phyloP scores from a whole-genome alignment of 2,329 filamentous ascomycete genomes.

The Alternaria sp. region DNA sequence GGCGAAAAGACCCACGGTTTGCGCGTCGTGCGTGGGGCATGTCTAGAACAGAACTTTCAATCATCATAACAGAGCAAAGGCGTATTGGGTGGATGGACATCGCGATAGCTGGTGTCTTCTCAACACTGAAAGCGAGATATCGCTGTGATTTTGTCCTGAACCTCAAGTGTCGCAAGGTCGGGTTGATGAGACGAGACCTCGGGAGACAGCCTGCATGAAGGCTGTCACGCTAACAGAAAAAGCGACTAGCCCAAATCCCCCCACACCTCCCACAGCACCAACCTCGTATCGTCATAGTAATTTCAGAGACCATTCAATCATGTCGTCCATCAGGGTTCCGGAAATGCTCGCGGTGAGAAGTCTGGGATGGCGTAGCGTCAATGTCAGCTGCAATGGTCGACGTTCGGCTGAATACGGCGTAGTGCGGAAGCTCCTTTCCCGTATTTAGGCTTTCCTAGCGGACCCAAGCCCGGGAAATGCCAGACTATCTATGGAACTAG shows the following conservation, averaged over 20 bases:
- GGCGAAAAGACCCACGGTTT: neutral
- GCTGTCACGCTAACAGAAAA: neutral
- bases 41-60: neutral
- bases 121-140: neutral
- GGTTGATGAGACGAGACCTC: neutral
- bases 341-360: neutral
- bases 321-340: neutral
- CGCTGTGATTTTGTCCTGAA: neutral
- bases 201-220: neutral
- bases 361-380: neutral
- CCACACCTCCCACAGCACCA: neutral
- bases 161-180: neutral
- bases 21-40: neutral
- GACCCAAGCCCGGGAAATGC: neutral
- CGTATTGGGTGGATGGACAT: neutral
- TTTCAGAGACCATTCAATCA: neutral
- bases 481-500: neutral
- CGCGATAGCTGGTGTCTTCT: neutral
- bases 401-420: neutral
- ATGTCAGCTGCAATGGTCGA: neutral
- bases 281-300: neutral
- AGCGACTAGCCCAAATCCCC: neutral
- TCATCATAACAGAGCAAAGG: neutral
- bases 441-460: neutral
- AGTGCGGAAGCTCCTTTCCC: neutral